Evolutionary conservation across 2,329 filamentous ascomycete species (phyloP), one percentile per base, ranked within the genome.

Genomic region (Orbilia brochopaga): DNA sequence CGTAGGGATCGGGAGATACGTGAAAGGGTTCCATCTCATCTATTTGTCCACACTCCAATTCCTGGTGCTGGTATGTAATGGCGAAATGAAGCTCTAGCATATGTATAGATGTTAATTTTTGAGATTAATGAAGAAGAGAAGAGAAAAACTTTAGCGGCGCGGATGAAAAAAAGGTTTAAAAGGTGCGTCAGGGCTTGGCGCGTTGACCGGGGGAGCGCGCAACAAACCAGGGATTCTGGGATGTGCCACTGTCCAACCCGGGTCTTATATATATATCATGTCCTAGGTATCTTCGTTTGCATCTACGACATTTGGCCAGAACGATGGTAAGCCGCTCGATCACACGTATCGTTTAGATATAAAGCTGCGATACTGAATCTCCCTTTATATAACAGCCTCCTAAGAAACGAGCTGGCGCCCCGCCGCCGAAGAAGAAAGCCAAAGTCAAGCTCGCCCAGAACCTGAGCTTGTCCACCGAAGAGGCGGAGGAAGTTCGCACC

Each of bases 1-100:
- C 37, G 17, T 24, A 4, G 19, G 32, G 27, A 17, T 52, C 19
- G 46, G 59, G 60, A 72, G 67, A 72, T 72, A 72, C 67, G 67
- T 72, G 60, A 65, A 65, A 72, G 67, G 44, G 44, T 65, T 65
- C 63, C 59, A 73, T 73, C 52, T 73, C 69, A 73, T 73, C 69
- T 73, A 67, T 67, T 15, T 73, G 69, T 73, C 69, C 69, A 73
- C 69, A 73, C 69, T 67, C 56, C 61, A 73, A 66, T 67, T 67
- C 69, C 69, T 73, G 57, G 62, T 66, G 62, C 54, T 66, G 63
- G 32, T 73, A 59, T 61, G 46, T 37, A 51, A 37, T 62, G 63
- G 56, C 58, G 62, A 73, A 65, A 73, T 67, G 62, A 66, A 67
- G 69, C 69, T 73, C 69, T 73, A 73, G 69, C 69, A 73, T 53